These are phyloP conservation scores for Claviceps lovelessii DNA, from an alignment of 2,329 filamentous ascomycete genomes.

Conservation along the genomic window DNA sequence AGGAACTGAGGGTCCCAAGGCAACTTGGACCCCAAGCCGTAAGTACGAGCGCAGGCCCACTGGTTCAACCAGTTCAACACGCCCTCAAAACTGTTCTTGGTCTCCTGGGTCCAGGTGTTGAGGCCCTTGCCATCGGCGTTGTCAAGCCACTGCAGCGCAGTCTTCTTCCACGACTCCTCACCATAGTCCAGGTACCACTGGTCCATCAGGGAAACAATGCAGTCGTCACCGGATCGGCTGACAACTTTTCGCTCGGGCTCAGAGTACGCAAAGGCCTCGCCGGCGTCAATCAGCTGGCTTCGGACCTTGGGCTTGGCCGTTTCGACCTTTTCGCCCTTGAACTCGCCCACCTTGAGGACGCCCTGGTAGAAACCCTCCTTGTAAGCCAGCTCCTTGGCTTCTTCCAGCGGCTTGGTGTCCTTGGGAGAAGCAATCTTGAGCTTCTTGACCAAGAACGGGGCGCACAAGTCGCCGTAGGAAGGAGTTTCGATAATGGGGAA, in stretches of 20 bases:
- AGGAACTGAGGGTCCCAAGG: slow-evolving; percentile 87
- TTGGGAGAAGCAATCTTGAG: slow-evolving; percentile 96
- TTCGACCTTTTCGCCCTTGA: slow-evolving; percentile 74
- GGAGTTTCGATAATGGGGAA: slow-evolving; percentile 82
- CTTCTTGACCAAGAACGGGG: slow-evolving; percentile 71
- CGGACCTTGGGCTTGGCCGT: slow-evolving; percentile 75
- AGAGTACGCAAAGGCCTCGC: slow-evolving; percentile 77
- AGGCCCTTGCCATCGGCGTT: slow-evolving; percentile 52
- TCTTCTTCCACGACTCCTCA: slow-evolving; percentile 70
- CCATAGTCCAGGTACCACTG: slow-evolving; percentile 99
- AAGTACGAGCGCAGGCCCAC: slow-evolving; percentile 88
- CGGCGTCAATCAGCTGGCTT: slow-evolving; percentile 58
- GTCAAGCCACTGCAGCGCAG: slow-evolving; percentile 57
- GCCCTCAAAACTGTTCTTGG: slow-evolving; percentile 67
- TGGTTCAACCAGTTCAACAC: slow-evolving; percentile 87
- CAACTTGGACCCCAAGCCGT: slow-evolving; percentile 82
- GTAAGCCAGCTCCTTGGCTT: slow-evolving; percentile 93
- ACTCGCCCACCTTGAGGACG: slow-evolving; percentile 74
- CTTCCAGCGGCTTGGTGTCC: slow-evolving; percentile 72
- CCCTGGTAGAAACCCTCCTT: slow-evolving; percentile 97
- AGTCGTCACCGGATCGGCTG: slow-evolving; percentile 80
- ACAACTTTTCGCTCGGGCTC: slow-evolving; percentile 86
- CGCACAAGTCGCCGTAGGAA: slow-evolving; percentile 71
- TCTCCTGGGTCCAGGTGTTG: slow-evolving; percentile 67
- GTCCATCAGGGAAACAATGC: slow-evolving; percentile 82